A percentile compares a stretch with the other conserved stretches of the same genome.
phyloP scores from a whole-genome alignment of 2,329 filamentous ascomycete genomes.

The Aspergillus transmontanensis region DNA sequence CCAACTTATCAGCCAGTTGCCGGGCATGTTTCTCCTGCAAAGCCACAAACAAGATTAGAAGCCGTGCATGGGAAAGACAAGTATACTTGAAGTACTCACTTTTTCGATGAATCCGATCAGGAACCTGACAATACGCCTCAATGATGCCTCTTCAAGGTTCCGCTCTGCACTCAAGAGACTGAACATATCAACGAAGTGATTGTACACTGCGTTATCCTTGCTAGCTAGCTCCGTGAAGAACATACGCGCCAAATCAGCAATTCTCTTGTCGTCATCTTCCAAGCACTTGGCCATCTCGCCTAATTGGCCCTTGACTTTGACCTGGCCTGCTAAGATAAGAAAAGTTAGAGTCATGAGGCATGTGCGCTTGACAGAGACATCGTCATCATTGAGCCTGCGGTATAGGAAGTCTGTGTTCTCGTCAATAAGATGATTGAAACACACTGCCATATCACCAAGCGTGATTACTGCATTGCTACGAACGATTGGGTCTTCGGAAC shows the following conservation, averaged over 20 bases:
- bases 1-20: slow-evolving; percentile 89
- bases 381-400: slow-evolving; percentile 83
- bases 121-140: slow-evolving; percentile 87
- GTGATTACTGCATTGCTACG: slow-evolving; percentile 96
- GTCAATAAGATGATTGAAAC: slow-evolving; percentile 98
- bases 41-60: background rate
- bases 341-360: slow-evolving; percentile 99
- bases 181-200: slow-evolving; percentile 99
- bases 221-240: slow-evolving; percentile 98
- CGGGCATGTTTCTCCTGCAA: slow-evolving; percentile 91
- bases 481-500: slow-evolving; percentile 87
- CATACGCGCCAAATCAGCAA: slow-evolving; percentile 92
- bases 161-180: slow-evolving; percentile 83
- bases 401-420: slow-evolving; percentile 99
- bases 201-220: slow-evolving; percentile 98
- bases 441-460: slow-evolving; percentile 97
- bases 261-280: slow-evolving; percentile 92
- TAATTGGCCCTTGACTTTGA: slow-evolving; percentile 98
- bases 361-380: slow-evolving; percentile 90
- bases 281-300: slow-evolving; percentile 99
- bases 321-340: slow-evolving; percentile 92
- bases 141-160: slow-evolving; percentile 78
- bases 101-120: slow-evolving; percentile 96
- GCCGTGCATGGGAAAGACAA: background rate
- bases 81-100: slow-evolving; percentile 53